phyloP scores from a whole-genome alignment of 768 basidiomycete species.

The Lactarius deliciosus region DNA sequence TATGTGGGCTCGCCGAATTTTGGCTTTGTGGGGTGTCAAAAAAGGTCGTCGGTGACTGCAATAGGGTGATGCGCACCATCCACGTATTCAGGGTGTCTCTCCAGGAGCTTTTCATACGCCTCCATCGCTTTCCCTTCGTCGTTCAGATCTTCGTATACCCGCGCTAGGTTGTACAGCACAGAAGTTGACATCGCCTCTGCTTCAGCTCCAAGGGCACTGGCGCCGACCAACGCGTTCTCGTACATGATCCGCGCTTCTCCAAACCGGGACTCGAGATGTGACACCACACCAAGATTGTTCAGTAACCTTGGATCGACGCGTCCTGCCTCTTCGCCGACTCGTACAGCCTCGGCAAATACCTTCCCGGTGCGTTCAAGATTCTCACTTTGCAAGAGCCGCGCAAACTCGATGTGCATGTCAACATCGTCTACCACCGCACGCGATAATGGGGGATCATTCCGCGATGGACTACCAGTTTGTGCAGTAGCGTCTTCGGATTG shows the following conservation, averaged over 20 bases:
- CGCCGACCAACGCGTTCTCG: constrained; percentile 68
- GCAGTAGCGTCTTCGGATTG: constrained; percentile 51
- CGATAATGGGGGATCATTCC: constrained; percentile 25
- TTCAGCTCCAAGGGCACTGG: constrained; percentile 46
- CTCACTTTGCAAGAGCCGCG: constrained; percentile 84
- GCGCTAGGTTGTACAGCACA: constrained; percentile 87
- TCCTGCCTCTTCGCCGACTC: constrained; percentile 51
- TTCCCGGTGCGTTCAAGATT: constrained; percentile 68
- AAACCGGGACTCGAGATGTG: constrained; percentile 65
- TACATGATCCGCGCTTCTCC: constrained; percentile 62
- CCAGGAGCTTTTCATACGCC: constrained; percentile 83
- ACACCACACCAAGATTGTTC: constrained; percentile 78
- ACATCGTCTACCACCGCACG: constrained; percentile 63
- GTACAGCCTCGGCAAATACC: constrained; percentile 71
- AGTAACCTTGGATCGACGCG: constrained; percentile 64
- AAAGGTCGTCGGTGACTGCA: not conserved
- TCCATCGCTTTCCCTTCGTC: constrained; percentile 72
- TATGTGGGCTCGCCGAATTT: constrained; percentile 88
- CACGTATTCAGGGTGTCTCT: constrained; percentile 93
- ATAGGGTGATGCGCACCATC: constrained; percentile 61
- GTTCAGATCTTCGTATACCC: constrained; percentile 85
- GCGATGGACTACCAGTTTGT: constrained; percentile 30
- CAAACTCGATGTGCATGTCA: constrained; percentile 90
- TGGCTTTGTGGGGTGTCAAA: constrained; percentile 53
- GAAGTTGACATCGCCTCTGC: constrained; percentile 77